A percentile compares a stretch with the other conserved stretches of the same genome.
Evolutionary conservation across 2,329 filamentous ascomycete genomes (phyloP).

Genomic region (Colletotrichum aenigma): DNA sequence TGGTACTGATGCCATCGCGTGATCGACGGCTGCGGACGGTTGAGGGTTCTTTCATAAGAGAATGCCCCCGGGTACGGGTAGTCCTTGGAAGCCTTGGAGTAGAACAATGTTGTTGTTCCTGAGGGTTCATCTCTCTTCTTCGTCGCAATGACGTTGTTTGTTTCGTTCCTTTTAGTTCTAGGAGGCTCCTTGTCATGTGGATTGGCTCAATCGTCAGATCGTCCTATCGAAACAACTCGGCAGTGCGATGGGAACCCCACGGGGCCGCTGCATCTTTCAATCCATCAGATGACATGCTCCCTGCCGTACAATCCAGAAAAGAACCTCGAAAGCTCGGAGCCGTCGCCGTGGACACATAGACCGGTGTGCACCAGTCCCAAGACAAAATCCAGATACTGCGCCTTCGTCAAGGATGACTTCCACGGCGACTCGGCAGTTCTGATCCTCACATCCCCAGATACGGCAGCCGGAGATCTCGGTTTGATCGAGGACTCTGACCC

Average conservation of each 20-base stretch:
- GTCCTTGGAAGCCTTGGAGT: neutral
- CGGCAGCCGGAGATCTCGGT: conserved; percentile 3
- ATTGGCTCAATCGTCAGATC: neutral
- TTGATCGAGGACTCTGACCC: conserved; percentile 2
- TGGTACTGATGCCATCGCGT: neutral
- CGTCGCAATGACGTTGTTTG: neutral
- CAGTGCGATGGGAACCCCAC: neutral
- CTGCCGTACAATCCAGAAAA: neutral
- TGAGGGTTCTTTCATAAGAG: neutral
- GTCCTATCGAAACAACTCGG: too few relatives aligned
- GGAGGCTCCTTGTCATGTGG: neutral
- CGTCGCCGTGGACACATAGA: conserved; percentile 13
- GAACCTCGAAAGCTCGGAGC: too few relatives aligned
- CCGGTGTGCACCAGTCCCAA: conserved; percentile 8
- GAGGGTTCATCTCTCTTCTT: neutral
- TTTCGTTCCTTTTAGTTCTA: neutral
- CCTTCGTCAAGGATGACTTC: conserved; percentile 18
- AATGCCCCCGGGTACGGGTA: neutral
- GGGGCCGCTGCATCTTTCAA: neutral
- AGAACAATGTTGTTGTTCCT: accelerated
- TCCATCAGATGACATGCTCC: neutral
- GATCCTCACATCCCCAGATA: conserved; percentile 9
- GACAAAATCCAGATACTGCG: neutral
- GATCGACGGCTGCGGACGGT: neutral
- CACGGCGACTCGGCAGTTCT: conserved; percentile 6